These are phyloP conservation scores for Isoetes taiwanensis DNA, from an alignment of 75 land plant species.

Conservation along the genomic window DNA sequence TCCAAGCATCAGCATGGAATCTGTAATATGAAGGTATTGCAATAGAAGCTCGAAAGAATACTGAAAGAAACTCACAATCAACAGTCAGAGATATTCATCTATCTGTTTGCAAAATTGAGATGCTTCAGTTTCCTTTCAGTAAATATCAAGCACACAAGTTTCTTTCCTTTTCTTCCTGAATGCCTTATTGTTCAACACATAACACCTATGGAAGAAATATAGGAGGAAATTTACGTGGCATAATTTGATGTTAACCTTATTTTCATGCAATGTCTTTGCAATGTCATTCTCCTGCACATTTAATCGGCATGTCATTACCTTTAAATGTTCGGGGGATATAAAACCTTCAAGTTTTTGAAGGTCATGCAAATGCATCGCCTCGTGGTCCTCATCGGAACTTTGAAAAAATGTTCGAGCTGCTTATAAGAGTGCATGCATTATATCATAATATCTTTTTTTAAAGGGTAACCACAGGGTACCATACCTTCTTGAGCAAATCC, in stretches of 20 bases:
- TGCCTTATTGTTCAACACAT: too few species aligned
- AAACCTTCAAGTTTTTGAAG: conserved; percentile 88
- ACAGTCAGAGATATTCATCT: neutral
- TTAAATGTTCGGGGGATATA: conserved; percentile 76
- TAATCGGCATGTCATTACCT: too few species aligned
- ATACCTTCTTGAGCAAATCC: conserved; percentile 80
- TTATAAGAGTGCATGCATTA: neutral
- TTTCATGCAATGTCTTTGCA: too few species aligned
- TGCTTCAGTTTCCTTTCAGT: too few species aligned
- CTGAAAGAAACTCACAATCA: conserved; percentile 24
- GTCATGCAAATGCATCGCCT: conserved; percentile 62
- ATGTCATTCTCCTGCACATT: too few species aligned
- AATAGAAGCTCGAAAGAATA: conserved; percentile 86
- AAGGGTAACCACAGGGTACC: neutral
- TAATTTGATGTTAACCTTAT: too few species aligned
- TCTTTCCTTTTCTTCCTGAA: too few species aligned
- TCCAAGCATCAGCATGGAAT: conserved; percentile 74
- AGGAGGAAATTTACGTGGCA: too few species aligned
- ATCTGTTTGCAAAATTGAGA: too few species aligned
- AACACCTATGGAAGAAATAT: too few species aligned
- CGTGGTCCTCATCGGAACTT: conserved; percentile 89
- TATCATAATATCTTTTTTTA: neutral
- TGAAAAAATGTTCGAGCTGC: conserved; percentile 81
- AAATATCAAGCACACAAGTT: too few species aligned
- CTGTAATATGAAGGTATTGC: conserved; percentile 75